Evolutionary conservation across 176 grass and related monocot species (phyloP).

Genomic region (Microstegium vimineum): DNA sequence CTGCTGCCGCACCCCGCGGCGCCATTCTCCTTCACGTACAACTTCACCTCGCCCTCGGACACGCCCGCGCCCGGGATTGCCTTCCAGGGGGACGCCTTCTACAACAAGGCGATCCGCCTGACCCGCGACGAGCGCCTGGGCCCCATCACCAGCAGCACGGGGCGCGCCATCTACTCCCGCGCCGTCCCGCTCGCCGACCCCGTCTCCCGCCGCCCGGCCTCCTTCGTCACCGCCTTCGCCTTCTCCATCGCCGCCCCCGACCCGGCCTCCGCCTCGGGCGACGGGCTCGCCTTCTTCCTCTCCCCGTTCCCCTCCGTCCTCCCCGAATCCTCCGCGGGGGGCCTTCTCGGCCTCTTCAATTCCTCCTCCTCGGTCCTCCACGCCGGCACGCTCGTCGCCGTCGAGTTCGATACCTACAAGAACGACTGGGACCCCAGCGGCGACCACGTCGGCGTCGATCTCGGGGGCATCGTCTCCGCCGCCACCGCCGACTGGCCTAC

Average conservation of each 20-base stretch:
- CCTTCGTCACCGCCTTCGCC: slow-evolving; percentile 65
- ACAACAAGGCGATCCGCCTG: slow-evolving; percentile 68
- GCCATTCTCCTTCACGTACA: slow-evolving; percentile 60
- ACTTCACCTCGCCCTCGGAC: slow-evolving; percentile 55
- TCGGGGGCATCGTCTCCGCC: slow-evolving; percentile 48
- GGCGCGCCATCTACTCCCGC: slow-evolving; percentile 47
- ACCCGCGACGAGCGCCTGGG: slow-evolving; percentile 60
- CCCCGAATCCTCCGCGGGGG: slow-evolving; percentile 50
- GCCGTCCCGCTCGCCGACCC: slow-evolving; percentile 48
- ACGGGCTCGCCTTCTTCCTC: slow-evolving; percentile 83
- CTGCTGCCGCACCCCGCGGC: neutral
- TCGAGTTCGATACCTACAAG: slow-evolving; percentile 73
- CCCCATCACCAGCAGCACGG: slow-evolving; percentile 58
- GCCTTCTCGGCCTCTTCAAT: slow-evolving; percentile 63
- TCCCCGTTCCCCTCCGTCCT: slow-evolving; percentile 55
- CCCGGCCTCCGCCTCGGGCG: slow-evolving; percentile 37
- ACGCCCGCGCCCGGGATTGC: slow-evolving; percentile 45
- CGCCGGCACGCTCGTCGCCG: slow-evolving; percentile 39
- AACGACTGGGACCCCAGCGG: slow-evolving; percentile 63
- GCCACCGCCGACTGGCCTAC: slow-evolving; percentile 38
- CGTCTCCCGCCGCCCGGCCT: slow-evolving; percentile 38
- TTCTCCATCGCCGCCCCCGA: slow-evolving; percentile 51
- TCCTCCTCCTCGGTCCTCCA: slow-evolving; percentile 14
- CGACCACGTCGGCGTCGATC: slow-evolving; percentile 67
- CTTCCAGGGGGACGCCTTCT: slow-evolving; percentile 80